A percentile compares a stretch with the other conserved stretches of the same genome.
Evolutionary conservation across 2,329 filamentous ascomycete species (phyloP).

Genomic region (Macrophomina pseudophaseolina): DNA sequence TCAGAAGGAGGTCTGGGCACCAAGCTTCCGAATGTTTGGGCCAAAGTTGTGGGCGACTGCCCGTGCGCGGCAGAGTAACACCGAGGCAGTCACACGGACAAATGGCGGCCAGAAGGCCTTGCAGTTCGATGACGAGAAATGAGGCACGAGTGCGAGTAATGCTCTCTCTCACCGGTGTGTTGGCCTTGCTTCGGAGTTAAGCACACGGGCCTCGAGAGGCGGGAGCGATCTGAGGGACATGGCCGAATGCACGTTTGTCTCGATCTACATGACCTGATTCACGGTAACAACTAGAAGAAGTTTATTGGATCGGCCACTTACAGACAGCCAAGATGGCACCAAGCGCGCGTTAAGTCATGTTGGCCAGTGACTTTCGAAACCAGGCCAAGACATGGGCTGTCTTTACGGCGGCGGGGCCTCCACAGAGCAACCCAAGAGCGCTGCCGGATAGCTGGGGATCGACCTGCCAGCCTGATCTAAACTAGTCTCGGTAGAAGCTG

Average conservation of each 20-base stretch:
- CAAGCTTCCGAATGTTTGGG: background rate
- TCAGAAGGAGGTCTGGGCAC: background rate
- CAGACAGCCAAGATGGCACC: background rate
- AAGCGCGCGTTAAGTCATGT: background rate
- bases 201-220: background rate
- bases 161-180: background rate
- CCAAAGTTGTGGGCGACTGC: background rate
- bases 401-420: background rate
- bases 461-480: background rate
- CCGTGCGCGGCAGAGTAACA: background rate
- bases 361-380: background rate
- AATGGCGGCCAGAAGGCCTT: background rate
- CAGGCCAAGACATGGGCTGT: background rate
- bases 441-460: background rate
- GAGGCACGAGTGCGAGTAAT: background rate
- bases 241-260: background rate
- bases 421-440: background rate
- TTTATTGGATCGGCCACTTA: background rate
- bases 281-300: background rate
- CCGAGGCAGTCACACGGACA: background rate
- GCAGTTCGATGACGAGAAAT: background rate
- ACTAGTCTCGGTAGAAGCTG: background rate
- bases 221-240: background rate
- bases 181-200: background rate
- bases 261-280: background rate